Conservation (phyloP, 2,329 filamentous ascomycete species). For the Colletotrichum sidae region DNA sequence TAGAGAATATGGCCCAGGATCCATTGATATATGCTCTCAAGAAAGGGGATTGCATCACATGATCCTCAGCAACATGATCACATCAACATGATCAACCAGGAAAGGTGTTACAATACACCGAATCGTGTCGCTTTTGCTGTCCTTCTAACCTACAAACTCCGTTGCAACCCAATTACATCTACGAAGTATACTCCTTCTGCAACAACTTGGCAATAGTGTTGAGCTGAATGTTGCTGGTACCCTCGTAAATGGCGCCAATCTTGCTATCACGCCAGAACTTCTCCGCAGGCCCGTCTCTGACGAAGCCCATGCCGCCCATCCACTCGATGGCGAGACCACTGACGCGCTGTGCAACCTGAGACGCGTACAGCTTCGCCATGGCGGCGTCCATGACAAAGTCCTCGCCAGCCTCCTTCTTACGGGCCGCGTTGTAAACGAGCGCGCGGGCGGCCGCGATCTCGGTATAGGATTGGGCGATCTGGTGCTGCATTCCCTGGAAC, state of each 20-base stretch:
- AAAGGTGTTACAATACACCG: slow-evolving; percentile 12
- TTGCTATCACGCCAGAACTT: slow-evolving; percentile 99
- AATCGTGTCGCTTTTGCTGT: slow-evolving; percentile 36
- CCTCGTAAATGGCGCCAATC: slow-evolving; percentile 98
- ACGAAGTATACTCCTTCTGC: slow-evolving; percentile 69
- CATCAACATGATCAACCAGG: background rate
- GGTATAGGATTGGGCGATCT: slow-evolving; percentile 94
- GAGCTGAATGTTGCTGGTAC: slow-evolving; percentile 82
- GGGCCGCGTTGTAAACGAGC: slow-evolving; percentile 93
- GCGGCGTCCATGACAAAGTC: slow-evolving; percentile 96
- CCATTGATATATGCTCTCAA: too few relatives aligned
- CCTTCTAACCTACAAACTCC: slow-evolving; percentile 28
- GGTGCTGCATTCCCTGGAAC: slow-evolving; percentile 99
- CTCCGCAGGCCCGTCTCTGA: slow-evolving; percentile 94
- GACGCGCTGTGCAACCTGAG: slow-evolving; percentile 90
- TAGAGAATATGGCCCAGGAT: too few relatives aligned
- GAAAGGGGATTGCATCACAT: too few relatives aligned
- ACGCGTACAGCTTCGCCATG: slow-evolving; percentile 97
- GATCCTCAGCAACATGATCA: background rate
- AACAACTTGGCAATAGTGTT: slow-evolving; percentile 74
- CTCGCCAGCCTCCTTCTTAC: slow-evolving; percentile 97
- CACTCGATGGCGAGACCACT: slow-evolving; percentile 91
- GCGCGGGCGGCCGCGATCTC: slow-evolving; percentile 93
- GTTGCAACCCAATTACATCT: background rate
- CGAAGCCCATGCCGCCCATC: slow-evolving; percentile 99